Base-by-base conservation (phyloP, 306 rosid genomes). In the Cercis canadensis region DNA sequence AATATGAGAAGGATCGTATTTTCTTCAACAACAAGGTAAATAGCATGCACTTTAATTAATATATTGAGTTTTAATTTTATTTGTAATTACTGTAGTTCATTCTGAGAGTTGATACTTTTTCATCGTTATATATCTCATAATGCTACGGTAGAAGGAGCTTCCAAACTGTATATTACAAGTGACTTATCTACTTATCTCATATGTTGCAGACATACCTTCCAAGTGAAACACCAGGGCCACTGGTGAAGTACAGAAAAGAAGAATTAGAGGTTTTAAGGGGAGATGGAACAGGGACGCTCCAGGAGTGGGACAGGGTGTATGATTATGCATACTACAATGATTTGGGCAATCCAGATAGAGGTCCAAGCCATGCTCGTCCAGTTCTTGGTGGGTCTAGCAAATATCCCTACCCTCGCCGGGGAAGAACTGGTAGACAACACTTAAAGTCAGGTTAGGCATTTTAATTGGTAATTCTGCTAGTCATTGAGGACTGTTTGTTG, bases 371-470 rank as follows among this genome's bases (percentile, higher is more conserved):
- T 60, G 83, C 18, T 14, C 96, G 98, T 24, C 96, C 91, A 10
- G 67, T 90, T 78, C 89, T 92, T 0, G 98, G 98, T 76, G 98
- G 98, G 51, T 85, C 92, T 4, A 32, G 5, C n/a, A 61, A 87
- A 47, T 82, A 89, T 74, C 96, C 96, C 57, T 92, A 92, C 65
- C 98, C 98, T 52, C 84, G 96, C 7, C 69, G 98, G 34, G 90
- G 92, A 78, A 87, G 91, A 75, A 92, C 98, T 0, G 89, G 92
- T 36, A 77, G 98, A 67, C 84, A 80, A 37, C 73, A 77, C 7
- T n/a, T 84, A 12, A 62, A 52, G 54, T 71, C 75, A 77, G 96
- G 98, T 87, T 50, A n/a, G n/a, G n/a, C n/a, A n/a, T n/a, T n/a
- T n/a, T n/a, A n/a, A n/a, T n/a, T n/a, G n/a, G n/a, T n/a, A n/a